phyloP scores from a whole-genome alignment of 495 filamentous ascomycete species.

The Elasticomyces elasticus region DNA sequence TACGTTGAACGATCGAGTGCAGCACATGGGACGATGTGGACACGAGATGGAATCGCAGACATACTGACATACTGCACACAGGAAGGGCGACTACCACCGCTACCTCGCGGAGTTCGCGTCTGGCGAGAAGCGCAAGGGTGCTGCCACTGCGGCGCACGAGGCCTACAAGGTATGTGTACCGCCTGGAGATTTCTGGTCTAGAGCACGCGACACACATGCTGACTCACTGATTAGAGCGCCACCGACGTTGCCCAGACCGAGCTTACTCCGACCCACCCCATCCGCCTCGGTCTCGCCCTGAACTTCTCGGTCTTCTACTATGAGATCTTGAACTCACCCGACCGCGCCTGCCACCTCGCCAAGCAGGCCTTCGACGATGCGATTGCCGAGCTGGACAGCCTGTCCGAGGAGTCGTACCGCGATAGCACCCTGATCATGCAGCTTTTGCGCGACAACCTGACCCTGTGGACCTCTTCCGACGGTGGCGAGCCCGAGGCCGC shows the following conservation, averaged over 20 bases:
- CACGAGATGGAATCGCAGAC: neutral
- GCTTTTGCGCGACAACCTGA: slow-evolving; percentile 97
- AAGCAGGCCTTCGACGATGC: slow-evolving; percentile 99
- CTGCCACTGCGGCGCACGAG: slow-evolving; percentile 88
- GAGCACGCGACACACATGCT: neutral
- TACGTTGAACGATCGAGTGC: slow-evolving; percentile 37
- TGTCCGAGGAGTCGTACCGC: slow-evolving; percentile 98
- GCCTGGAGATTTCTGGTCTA: neutral
- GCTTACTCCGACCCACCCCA: slow-evolving; percentile 95
- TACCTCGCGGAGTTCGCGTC: slow-evolving; percentile 98
- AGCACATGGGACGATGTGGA: neutral
- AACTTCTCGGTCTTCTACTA: slow-evolving; percentile 99
- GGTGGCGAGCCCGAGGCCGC: slow-evolving; percentile 68
- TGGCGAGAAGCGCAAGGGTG: slow-evolving; percentile 95
- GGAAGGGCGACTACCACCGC: slow-evolving; percentile 99
- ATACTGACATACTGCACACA: slow-evolving; percentile 32
- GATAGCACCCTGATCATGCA: slow-evolving; percentile 99
- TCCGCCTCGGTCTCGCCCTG: slow-evolving; percentile 93
- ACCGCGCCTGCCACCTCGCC: slow-evolving; percentile 97
- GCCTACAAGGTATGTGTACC: slow-evolving; percentile 66
- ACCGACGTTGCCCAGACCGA: slow-evolving; percentile 98
- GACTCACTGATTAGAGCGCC: slow-evolving; percentile 43
- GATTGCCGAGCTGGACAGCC: slow-evolving; percentile 97
- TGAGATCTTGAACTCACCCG: slow-evolving; percentile 97
- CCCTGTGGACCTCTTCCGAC: slow-evolving; percentile 97